These are phyloP conservation scores for Dothidotthia symphoricarpi DNA, from an alignment of 2,329 filamentous ascomycete species.

Conservation along the genomic window DNA sequence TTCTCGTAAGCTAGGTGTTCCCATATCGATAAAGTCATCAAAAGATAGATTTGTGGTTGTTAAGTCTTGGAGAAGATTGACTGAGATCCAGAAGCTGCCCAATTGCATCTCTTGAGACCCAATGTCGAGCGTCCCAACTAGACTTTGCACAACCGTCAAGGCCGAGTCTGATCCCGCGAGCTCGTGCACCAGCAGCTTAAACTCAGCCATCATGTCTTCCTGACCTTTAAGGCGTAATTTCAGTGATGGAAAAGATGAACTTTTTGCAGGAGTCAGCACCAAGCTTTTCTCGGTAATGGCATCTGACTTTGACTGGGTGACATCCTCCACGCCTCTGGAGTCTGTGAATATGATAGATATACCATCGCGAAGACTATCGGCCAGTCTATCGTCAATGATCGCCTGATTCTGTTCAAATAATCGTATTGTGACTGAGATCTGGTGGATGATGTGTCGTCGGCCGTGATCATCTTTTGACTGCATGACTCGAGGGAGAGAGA, in stretches of 20 bases:
- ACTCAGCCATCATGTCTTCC: constrained; percentile 59
- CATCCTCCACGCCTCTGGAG: constrained; percentile 24
- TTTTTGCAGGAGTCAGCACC: constrained; percentile 14
- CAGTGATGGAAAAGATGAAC: constrained; percentile 57
- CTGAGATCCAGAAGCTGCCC: constrained; percentile 76
- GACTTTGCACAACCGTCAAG: constrained; percentile 58
- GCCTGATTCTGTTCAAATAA: constrained; percentile 63
- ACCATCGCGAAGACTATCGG: constrained; percentile 71
- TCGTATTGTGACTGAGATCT: constrained; percentile 71
- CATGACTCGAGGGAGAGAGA: constrained; percentile 77
- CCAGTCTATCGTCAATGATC: constrained; percentile 66
- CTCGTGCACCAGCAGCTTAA: constrained; percentile 61
- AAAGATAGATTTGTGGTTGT: constrained; percentile 55
- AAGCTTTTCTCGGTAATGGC: constrained; percentile 15
- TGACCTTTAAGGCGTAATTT: constrained; percentile 62
- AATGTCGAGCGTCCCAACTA: constrained; percentile 63
- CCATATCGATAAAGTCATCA: constrained; percentile 65
- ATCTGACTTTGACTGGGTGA: constrained; percentile 11
- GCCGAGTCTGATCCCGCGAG: constrained; percentile 48
- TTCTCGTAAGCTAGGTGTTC: constrained; percentile 27
- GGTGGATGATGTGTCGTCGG: constrained; percentile 69
- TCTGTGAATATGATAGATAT: constrained; percentile 54
- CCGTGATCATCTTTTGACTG: constrained; percentile 77
- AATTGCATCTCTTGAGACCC: constrained; percentile 60
- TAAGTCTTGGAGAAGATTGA: constrained; percentile 65